Evolutionary conservation across 306 rosid genomes (phyloP).

Genomic region (Trifolium repens): DNA sequence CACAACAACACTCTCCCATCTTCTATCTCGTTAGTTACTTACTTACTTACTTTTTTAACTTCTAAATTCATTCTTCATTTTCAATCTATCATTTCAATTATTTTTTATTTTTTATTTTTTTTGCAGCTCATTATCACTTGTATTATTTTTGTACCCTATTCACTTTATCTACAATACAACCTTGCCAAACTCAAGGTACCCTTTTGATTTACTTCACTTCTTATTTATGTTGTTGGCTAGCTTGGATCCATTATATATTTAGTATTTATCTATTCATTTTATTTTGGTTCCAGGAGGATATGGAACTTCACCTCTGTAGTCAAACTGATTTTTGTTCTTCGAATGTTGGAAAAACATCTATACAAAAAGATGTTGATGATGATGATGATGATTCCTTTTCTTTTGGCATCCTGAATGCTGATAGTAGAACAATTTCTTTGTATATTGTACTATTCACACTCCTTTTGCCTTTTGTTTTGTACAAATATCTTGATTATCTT

Average conservation of each 20-base stretch:
- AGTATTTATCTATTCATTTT: neutral
- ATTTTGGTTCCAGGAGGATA: constrained; percentile 70
- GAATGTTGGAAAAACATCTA: constrained; percentile 32
- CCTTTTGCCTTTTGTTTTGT: constrained; percentile 68
- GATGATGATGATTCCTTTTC: constrained; percentile 31
- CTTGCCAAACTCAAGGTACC: constrained; percentile 66
- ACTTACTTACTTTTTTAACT: neutral
- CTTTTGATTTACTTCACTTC: neutral
- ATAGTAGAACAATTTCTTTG: constrained; percentile 71
- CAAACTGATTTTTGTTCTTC: constrained; percentile 38
- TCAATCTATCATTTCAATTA: neutral
- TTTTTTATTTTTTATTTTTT: neutral
- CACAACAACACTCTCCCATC: constrained; percentile 36
- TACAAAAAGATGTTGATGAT: constrained; percentile 27
- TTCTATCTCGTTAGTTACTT: constrained; percentile 58
- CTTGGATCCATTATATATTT: neutral
- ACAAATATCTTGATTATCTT: constrained; percentile 76
- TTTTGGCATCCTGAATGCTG: constrained; percentile 43
- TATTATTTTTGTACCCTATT: constrained; percentile 58
- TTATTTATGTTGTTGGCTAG: neutral
- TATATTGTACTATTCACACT: constrained; percentile 68
- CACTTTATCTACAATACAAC: constrained; percentile 57
- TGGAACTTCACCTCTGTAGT: constrained; percentile 51
- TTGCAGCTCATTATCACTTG: constrained; percentile 72
- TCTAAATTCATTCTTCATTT: constrained; percentile 13